Percentiles rank a stretch among this genome's conserved stretches.
These are phyloP conservation scores for Isoetes taiwanensis DNA, from an alignment of 75 land plant species.

Conservation along the genomic window DNA sequence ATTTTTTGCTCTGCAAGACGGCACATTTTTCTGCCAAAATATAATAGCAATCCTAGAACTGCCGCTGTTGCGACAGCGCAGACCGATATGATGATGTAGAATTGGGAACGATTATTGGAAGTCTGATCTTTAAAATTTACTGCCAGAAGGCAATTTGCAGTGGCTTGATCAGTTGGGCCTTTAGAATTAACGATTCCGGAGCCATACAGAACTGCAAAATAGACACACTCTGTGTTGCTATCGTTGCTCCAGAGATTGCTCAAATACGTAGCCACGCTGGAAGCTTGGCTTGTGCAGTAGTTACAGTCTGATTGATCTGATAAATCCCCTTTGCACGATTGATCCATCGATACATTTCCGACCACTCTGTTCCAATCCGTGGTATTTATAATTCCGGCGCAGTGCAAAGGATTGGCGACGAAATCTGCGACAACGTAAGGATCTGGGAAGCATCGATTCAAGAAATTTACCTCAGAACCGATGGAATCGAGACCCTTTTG, in stretches of 20 bases:
- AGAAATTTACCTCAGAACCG: constrained; percentile 4
- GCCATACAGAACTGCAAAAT: constrained; percentile 43
- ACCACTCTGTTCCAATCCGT: constrained; percentile 26
- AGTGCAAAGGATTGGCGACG: constrained; percentile 26
- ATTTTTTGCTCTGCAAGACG: too few relatives aligned
- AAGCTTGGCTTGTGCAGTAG: constrained; percentile 36
- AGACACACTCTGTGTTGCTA: constrained; percentile 39
- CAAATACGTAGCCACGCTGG: too few relatives aligned
- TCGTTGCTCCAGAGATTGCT: constrained; percentile 6
- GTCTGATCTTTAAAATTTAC: too few relatives aligned
- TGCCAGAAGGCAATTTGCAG: constrained; percentile 37
- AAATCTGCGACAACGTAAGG: constrained; percentile 18
- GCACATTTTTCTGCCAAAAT: too few relatives aligned
- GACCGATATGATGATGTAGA: too few relatives aligned
- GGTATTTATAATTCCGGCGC: constrained; percentile 35
- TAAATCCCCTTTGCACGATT: constrained; percentile 39
- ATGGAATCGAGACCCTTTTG: constrained; percentile 9
- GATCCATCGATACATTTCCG: constrained; percentile 13
- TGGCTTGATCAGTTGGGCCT: constrained; percentile 27
- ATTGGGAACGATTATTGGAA: too few relatives aligned
- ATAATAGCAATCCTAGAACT: too few relatives aligned
- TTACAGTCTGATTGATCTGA: constrained; percentile 27
- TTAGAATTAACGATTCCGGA: constrained; percentile 40
- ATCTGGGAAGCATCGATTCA: constrained; percentile 21
- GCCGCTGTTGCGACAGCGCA: too few relatives aligned